phyloP scores from a whole-genome alignment of 2,329 filamentous ascomycete species.

The Alternaria solani region DNA sequence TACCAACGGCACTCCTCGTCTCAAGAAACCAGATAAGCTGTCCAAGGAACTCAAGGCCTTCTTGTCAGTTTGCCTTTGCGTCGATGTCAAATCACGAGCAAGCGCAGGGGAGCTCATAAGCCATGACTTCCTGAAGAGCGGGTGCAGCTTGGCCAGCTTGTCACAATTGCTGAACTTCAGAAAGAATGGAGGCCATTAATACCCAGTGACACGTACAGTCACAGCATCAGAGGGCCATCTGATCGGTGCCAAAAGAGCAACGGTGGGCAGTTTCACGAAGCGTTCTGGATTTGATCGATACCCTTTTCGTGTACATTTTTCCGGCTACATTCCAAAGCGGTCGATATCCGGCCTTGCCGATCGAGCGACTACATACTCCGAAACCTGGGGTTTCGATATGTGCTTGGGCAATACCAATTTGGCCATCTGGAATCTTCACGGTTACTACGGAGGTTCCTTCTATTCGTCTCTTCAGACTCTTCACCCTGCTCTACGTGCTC shows the following conservation, averaged over 20 bases:
- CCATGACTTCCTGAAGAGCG: slow-evolving; percentile 94
- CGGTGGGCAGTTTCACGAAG: slow-evolving; percentile 9
- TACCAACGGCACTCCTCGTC: slow-evolving; percentile 92
- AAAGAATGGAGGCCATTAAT: slow-evolving; percentile 69
- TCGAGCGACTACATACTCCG: slow-evolving; percentile 2
- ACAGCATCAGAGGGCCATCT: background rate
- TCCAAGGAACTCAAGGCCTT: slow-evolving; percentile 98
- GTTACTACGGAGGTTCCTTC: background rate
- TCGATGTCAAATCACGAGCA: slow-evolving; percentile 93
- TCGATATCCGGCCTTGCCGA: slow-evolving; percentile 1
- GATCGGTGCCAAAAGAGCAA: slow-evolving; percentile 10
- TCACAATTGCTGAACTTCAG: slow-evolving; percentile 85
- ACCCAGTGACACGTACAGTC: background rate
- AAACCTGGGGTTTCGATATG: background rate
- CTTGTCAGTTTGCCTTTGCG: slow-evolving; percentile 93
- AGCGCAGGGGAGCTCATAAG: slow-evolving; percentile 88
- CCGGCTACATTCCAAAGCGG: slow-evolving; percentile 8
- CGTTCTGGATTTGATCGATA: slow-evolving; percentile 41
- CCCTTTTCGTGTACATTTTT: slow-evolving; percentile 38
- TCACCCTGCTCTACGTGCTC: background rate
- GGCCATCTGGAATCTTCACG: background rate
- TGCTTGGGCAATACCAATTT: slow-evolving; percentile 1
- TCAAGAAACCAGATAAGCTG: slow-evolving; percentile 98
- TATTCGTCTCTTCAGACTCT: background rate
- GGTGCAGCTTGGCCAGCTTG: slow-evolving; percentile 82